Evolutionary conservation across 2,329 filamentous ascomycete genomes (phyloP).

Genomic region (Trichoderma sp.): DNA sequence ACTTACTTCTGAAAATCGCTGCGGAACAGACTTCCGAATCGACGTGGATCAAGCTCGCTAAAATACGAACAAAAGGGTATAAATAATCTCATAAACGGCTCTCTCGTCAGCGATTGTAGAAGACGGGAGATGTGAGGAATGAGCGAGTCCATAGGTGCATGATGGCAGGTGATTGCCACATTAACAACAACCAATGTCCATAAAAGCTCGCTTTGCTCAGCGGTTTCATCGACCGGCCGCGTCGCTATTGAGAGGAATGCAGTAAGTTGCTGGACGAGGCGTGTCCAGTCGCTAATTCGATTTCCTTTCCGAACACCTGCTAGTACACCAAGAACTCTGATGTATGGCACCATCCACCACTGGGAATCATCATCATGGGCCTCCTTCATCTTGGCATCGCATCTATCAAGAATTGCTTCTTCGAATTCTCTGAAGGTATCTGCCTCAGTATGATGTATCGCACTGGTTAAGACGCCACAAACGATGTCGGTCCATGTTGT

Average conservation of each 20-base stretch:
- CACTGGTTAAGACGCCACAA: constrained; percentile 72
- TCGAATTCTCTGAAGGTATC: constrained; percentile 71
- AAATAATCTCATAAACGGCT: constrained; percentile 68
- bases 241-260: constrained; percentile 47
- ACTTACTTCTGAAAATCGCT: constrained; percentile 74
- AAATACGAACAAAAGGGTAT: constrained; percentile 82
- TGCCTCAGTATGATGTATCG: constrained; percentile 75
- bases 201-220: constrained; percentile 39
- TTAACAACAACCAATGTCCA: constrained; percentile 59
- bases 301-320: constrained; percentile 79
- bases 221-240: constrained; percentile 31
- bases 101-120: constrained; percentile 60
- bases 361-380: constrained; percentile 21
- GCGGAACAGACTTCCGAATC: constrained; percentile 76
- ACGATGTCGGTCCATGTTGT: constrained; percentile 62
- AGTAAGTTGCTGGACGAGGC: constrained; percentile 56
- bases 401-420: constrained; percentile 56
- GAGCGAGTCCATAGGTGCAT: constrained; percentile 74
- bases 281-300: constrained; percentile 69
- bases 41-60: constrained; percentile 66
- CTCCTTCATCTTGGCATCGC: constrained; percentile 37
- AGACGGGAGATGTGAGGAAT: constrained; percentile 67
- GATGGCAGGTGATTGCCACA: constrained; percentile 65
- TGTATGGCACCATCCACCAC: constrained; percentile 46
- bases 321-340: constrained; percentile 63